These are phyloP conservation scores for Triticum aestivum DNA, from an alignment of 176 grass and related monocot species.

Conservation along the genomic window DNA sequence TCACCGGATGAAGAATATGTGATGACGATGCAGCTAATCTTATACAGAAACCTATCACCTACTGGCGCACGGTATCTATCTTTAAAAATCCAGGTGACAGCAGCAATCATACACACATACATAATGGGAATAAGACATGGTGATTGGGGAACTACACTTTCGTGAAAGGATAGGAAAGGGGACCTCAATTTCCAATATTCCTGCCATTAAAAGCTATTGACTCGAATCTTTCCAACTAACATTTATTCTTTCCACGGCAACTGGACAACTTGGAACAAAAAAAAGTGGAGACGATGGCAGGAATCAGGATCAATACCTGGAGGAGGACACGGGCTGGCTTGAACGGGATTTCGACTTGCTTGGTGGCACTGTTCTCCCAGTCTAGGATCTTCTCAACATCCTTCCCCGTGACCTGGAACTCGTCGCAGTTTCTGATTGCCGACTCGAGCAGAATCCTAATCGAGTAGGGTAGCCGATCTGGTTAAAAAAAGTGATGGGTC, in stretches of 20 bases:
- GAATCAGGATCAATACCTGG: slow-evolving; percentile 44
- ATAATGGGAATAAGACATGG: slow-evolving; percentile 3
- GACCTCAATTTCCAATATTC: slow-evolving; percentile 38
- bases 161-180: slow-evolving; percentile 29
- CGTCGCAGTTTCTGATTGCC: slow-evolving; percentile 93
- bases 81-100: slow-evolving; percentile 16
- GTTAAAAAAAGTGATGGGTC: background rate
- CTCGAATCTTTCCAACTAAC: slow-evolving; percentile 26
- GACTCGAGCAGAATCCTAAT: slow-evolving; percentile 96
- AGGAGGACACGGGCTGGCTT: slow-evolving; percentile 97
- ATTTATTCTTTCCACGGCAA: slow-evolving; percentile 31
- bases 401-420: slow-evolving; percentile 88
- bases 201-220: slow-evolving; percentile 35
- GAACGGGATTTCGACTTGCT: slow-evolving; percentile 94
- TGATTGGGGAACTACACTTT: slow-evolving; percentile 34
- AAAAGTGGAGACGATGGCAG: background rate
- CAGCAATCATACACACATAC: slow-evolving; percentile 26
- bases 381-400: slow-evolving; percentile 96
- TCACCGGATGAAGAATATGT: background rate
- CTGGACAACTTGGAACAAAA: slow-evolving; percentile 1
- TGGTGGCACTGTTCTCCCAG: slow-evolving; percentile 85
- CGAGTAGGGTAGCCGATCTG: slow-evolving; percentile 90
- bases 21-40: slow-evolving; percentile 2
- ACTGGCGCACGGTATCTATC: background rate
- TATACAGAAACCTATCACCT: slow-evolving; percentile 22